A percentile compares a stretch with the other conserved stretches of the same genome.
Conservation (phyloP, 441 rosid species). For the Adansonia grandidieri region DNA sequence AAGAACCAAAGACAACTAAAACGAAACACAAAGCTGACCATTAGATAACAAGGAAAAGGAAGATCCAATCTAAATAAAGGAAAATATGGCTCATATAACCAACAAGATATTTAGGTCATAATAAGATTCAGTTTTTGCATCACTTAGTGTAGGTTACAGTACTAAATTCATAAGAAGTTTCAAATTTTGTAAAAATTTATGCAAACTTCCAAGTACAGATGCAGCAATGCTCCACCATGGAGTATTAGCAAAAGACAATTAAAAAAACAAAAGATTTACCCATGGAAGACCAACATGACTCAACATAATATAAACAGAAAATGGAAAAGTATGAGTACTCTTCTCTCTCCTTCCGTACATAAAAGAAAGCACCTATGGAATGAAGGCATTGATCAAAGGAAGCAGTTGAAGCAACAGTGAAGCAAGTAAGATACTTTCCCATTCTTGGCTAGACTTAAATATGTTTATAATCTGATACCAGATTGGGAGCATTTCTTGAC, state of each 20-base stretch:
- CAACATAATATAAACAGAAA: background rate
- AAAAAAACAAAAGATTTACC: background rate
- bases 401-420: background rate
- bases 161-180: background rate
- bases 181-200: background rate
- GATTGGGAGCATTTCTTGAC: background rate
- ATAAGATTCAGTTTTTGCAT: background rate
- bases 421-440: background rate
- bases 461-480: background rate
- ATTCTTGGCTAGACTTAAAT: background rate
- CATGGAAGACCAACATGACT: background rate
- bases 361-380: background rate
- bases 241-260: background rate
- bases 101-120: background rate
- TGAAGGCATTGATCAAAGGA: background rate
- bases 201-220: background rate
- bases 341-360: background rate
- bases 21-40: background rate
- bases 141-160: background rate
- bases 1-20: background rate
- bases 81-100: background rate
- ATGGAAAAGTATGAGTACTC: background rate
- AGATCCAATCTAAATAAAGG: background rate
- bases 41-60: background rate
- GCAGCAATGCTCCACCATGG: background rate